phyloP scores from a whole-genome alignment of 2,329 filamentous ascomycete genomes.

The Hansfordia pulvinata region DNA sequence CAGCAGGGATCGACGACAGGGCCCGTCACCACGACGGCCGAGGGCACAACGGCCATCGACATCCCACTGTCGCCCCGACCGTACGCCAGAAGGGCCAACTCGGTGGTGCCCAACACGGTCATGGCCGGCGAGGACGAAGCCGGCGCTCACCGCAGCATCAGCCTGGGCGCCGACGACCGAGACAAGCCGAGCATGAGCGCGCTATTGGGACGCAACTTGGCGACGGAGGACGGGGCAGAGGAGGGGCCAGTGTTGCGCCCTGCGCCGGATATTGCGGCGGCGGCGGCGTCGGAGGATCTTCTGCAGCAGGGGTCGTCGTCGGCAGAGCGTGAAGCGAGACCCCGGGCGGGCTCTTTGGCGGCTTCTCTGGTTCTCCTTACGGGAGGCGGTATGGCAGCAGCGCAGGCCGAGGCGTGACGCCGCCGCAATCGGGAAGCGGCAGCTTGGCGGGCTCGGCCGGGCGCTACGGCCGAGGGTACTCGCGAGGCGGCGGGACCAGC shows the following conservation, averaged over 20 bases:
- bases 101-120: constrained; percentile 51
- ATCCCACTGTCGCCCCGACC: constrained; percentile 59
- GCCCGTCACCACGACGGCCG: constrained; percentile 24
- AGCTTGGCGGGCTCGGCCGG: constrained; percentile 17
- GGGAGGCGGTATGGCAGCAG: constrained; percentile 28
- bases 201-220: constrained; percentile 35
- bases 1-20: constrained; percentile 21
- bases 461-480: constrained; percentile 18
- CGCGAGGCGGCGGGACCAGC: constrained; percentile 17
- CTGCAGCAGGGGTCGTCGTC: constrained; percentile 25
- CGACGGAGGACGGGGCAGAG: constrained; percentile 20
- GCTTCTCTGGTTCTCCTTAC: constrained; percentile 28
- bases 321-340: constrained; percentile 27
- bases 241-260: constrained; percentile 22
- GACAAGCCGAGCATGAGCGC: constrained; percentile 52
- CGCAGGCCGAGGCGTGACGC: constrained; percentile 17
- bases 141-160: constrained; percentile 49
- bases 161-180: constrained; percentile 50
- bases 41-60: constrained; percentile 54
- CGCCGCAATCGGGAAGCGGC: constrained; percentile 18
- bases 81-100: constrained; percentile 50
- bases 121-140: constrained; percentile 43
- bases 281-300: constrained; percentile 22
- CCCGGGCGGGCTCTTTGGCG: constrained; percentile 28
- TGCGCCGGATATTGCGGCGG: constrained; percentile 25